Evolutionary conservation across 1,139 yeast species (phyloP), one percentile per base, ranked within the genome.

Genomic region (Suhomyces bolitotheri): DNA sequence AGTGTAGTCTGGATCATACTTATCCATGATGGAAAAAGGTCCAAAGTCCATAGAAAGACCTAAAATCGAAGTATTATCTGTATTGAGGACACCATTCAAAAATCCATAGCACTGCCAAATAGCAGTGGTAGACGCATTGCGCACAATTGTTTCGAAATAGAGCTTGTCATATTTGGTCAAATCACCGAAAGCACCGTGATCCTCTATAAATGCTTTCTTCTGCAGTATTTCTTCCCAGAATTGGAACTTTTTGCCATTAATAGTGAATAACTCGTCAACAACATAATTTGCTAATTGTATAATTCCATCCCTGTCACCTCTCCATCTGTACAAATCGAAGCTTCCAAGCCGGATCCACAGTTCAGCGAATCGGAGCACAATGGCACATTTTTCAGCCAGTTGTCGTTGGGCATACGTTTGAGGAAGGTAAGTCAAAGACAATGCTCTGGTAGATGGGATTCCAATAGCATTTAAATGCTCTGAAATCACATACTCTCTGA

Each of bases 11-110:
- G 95, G 90, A 52, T 88, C 82, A 55, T 82, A 92, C 38, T 77
- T 78, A 54, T 90, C 97, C 80, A 85, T 71, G 37, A 89, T 85
- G 16, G 95, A 85, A 63, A 87, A 92, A 1, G 98, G 98, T 4
- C 98, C 98, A 57, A 83, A 92, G 59, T 92, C 98, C 62, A 92
- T 78, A 0, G 96, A 79, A 11, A 90, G 66, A 0, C 98, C 98
- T 29, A 83, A 55, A 6, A 92, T 71, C 0, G 96, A 87, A 0
- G 96, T 88, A 54, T 92, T 92, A 55, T 92, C 98, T 0, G 97
- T 90, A 55, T 92, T 92, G 41, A 92, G 66, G 2, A 92, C 98
- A 5, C 98, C 98, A 53, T 92, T 92, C 51, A 90, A 63, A 53
- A 90, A 89, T 3, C 97, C 97, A 58, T 89, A 90, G 1, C 82